Conservation (phyloP, 2,329 filamentous ascomycete species). For the Sclerotinia subarctica region DNA sequence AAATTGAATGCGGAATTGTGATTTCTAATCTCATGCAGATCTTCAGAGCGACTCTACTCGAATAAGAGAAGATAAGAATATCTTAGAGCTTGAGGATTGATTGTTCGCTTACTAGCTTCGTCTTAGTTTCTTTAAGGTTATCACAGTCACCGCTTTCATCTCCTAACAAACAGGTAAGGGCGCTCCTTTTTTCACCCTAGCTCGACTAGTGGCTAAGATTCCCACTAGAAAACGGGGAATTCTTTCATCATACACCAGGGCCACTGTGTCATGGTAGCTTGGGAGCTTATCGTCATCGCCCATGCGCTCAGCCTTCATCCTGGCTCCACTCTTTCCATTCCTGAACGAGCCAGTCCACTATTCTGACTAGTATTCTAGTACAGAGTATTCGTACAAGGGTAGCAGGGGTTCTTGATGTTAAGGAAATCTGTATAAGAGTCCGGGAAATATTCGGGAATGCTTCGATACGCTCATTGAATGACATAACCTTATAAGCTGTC, state of each 20-base stretch:
- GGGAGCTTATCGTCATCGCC: conserved; percentile 7
- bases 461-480: no score
- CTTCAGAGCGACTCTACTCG: neutral
- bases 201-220: neutral
- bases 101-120: neutral
- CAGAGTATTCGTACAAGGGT: neutral
- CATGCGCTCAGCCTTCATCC: neutral
- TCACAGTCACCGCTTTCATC: conserved; percentile 6
- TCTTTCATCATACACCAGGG: neutral
- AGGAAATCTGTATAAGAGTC: no score
- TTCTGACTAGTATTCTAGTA: neutral
- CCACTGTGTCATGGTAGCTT: neutral
- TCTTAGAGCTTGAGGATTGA: neutral
- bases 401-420: no score
- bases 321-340: neutral
- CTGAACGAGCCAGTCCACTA: neutral
- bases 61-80: no score
- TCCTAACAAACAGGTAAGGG: neutral
- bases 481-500: no score
- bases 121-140: conserved; percentile 6
- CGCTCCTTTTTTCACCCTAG: neutral
- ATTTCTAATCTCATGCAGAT: neutral
- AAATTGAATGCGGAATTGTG: neutral
- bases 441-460: no score
- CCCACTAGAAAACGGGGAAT: neutral